Base-by-base conservation (phyloP, 192 early-diverging fungal genomes). In the Rhizophlyctis rosea region DNA sequence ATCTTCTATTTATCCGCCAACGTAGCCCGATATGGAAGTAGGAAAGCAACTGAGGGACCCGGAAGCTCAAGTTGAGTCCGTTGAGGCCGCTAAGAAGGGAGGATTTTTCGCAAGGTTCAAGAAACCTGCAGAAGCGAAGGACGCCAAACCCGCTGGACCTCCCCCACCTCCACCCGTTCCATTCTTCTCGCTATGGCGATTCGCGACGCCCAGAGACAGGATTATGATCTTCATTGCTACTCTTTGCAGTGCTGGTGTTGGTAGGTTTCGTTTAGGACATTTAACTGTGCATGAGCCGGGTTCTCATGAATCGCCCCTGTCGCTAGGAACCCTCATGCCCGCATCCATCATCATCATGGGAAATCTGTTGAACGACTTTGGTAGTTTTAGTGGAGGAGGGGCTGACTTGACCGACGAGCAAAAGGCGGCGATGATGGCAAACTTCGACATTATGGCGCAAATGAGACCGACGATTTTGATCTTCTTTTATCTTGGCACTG, bases 391-490 rank as follows among this genome's bases (percentile, higher is more conserved):
- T n/a, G n/a, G n/a, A n/a, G 7, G 9, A 18, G 39, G 9, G 39
- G 18, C 7, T 44, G 39, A 7, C 39, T 13, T 44, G 39, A 7
- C 39, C 39, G 39, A 44, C 18, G 18, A 7, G 18, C 7, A 13
- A 7, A 44, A 44, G 18, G 9, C 7, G 39, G 39, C 7, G 18
- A 18, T 13, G 9, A 13, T 44, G 39, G 18, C 9, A 13, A 44
- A 44, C 7, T 52, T 52, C 23, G 50, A 52, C 25, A 14, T 52
- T 7, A 23, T 52, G 11, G 50, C 11, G 11, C 11, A 7, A 9
- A 52, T 52, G 50, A 23, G 5, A 14, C 50, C 50, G 24, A 57
- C 16, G 50, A 61, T 61, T 58, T 53, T 61, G 50, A 58, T 59
- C 24, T 59, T 59, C 57, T 7, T 59, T 21, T 59, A 59, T 23